A percentile compares a stretch with the other conserved stretches of the same genome.
These are phyloP conservation scores for Penicillium bovifimosum DNA, from an alignment of 495 filamentous ascomycete species.

Conservation along the genomic window DNA sequence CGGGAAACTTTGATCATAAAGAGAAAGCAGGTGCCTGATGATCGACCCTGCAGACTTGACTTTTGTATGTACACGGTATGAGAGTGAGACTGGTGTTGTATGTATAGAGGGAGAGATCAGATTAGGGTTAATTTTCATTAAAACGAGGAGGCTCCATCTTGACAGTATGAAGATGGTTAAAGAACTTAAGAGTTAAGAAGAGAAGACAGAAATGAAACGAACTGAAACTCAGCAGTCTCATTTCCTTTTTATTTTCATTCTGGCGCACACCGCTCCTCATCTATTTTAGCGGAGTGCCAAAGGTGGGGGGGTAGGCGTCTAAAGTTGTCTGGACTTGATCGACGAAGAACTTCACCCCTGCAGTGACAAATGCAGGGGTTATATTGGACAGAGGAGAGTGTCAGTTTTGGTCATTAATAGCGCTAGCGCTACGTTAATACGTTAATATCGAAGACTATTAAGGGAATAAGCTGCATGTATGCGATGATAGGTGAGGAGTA, in stretches of 20 bases:
- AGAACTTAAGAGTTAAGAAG: too few species aligned
- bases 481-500: too few species aligned
- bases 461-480: too few species aligned
- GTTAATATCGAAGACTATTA: background rate
- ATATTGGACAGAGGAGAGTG: background rate
- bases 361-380: constrained; percentile 13
- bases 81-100: too few species aligned
- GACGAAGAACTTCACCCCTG: constrained; percentile 4
- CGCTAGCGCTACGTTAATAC: background rate
- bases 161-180: background rate
- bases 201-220: background rate
- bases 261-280: constrained; percentile 11
- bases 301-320: constrained; percentile 9
- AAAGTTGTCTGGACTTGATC: constrained; percentile 9
- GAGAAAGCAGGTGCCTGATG: constrained; percentile 1
- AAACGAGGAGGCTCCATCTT: constrained; percentile 6
- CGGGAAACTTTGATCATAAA: constrained; percentile 1
- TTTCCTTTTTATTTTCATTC: constrained; percentile 1
- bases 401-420: background rate
- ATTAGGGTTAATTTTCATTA: constrained; percentile 15
- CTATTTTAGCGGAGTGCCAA: constrained; percentile 7
- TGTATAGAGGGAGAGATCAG: background rate
- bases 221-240: background rate
- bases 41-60: background rate
- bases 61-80: background rate